Conservation (phyloP, 192 early-diverging fungal genomes). For the Thamnidium elegans region DNA sequence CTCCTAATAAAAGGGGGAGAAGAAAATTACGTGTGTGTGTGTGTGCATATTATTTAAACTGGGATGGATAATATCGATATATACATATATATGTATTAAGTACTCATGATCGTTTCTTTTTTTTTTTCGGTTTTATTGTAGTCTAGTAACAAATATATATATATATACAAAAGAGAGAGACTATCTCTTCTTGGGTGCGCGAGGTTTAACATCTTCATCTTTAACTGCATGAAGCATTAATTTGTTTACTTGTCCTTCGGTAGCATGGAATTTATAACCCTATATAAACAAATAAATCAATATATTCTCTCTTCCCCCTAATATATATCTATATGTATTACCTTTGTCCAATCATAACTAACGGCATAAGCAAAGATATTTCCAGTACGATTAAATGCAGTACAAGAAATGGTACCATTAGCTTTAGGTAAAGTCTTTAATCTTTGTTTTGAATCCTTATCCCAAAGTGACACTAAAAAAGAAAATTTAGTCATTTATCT, state of each 20-base stretch:
- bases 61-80: too few relatives aligned
- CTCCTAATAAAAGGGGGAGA: too few relatives aligned
- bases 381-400: slow-evolving; percentile 77
- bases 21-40: too few relatives aligned
- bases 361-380: slow-evolving; percentile 89
- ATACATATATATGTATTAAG: too few relatives aligned
- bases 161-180: not conserved
- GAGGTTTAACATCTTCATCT: slow-evolving; percentile 79
- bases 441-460: slow-evolving; percentile 85
- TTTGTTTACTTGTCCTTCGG: slow-evolving; percentile 56
- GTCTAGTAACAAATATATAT: too few relatives aligned
- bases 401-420: slow-evolving; percentile 64
- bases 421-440: slow-evolving; percentile 71
- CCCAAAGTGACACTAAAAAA: slow-evolving; percentile 67
- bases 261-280: slow-evolving; percentile 42
- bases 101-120: too few relatives aligned
- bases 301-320: not conserved
- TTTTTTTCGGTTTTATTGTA: too few relatives aligned
- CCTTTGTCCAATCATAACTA: slow-evolving; percentile 85
- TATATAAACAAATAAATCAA: not conserved
- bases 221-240: slow-evolving; percentile 64
- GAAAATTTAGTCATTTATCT: too few relatives aligned
- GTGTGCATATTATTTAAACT: too few relatives aligned
- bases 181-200: slow-evolving; percentile 43
- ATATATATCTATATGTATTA: slow-evolving; percentile 23